A percentile compares a stretch with the other conserved stretches of the same genome.
Evolutionary conservation across 139 green algal genomes (phyloP).

Genomic region (Chlamydomonas sp.): DNA sequence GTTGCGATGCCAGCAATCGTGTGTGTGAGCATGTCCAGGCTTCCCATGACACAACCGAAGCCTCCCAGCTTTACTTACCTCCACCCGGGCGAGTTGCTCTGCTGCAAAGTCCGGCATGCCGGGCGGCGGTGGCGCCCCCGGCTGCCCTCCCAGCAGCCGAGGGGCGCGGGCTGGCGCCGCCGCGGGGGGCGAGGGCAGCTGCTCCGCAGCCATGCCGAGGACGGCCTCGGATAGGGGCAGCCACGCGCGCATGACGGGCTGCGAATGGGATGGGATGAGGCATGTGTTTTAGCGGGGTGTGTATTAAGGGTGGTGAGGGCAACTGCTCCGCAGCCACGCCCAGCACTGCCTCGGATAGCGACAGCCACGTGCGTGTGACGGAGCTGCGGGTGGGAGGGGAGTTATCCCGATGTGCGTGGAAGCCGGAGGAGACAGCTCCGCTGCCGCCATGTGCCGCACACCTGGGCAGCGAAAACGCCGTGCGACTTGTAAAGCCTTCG

Average conservation of each 20-base stretch:
- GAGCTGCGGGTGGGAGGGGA: too few species aligned
- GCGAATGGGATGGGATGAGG: not conserved
- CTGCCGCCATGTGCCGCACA: too few species aligned
- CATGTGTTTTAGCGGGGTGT: not conserved
- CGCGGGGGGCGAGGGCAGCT: conserved; percentile 78
- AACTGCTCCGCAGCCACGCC: not conserved
- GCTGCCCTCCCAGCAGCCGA: conserved; percentile 59
- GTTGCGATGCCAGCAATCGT: too few species aligned
- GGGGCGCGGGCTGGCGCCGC: conserved; percentile 71
- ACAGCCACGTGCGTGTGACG: too few species aligned
- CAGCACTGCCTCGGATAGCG: not conserved
- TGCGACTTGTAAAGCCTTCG: too few species aligned
- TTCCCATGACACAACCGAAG: too few species aligned
- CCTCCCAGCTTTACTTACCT: not conserved
- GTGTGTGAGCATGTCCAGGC: too few species aligned
- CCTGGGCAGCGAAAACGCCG: too few species aligned
- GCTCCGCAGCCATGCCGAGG: conserved; percentile 86
- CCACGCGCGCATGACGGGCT: conserved; percentile 88
- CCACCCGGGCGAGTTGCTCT: conserved; percentile 1
- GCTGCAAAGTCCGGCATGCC: conserved; percentile 17
- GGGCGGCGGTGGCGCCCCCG: conserved; percentile 11
- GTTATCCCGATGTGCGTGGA: too few species aligned
- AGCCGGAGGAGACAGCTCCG: too few species aligned
- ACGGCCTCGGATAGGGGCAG: conserved; percentile 88
- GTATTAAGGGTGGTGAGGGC: not conserved